Percentiles rank a stretch among this genome's conserved stretches.
Evolutionary conservation across 1,139 yeast genomes (phyloP).

Genomic region (Yamadazyma friedrichii): DNA sequence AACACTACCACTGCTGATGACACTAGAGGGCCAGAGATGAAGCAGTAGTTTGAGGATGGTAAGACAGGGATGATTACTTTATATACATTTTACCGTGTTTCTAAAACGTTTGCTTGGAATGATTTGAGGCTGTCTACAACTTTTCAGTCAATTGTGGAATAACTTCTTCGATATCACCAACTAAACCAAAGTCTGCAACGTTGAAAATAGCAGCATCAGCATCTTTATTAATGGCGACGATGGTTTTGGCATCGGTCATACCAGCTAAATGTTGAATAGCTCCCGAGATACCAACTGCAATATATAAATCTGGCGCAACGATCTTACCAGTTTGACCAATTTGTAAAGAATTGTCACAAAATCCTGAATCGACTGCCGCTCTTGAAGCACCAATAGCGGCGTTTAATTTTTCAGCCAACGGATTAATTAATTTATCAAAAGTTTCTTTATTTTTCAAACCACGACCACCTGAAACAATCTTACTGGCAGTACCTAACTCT

Average conservation of each 20-base stretch:
- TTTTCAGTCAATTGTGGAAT: constrained; percentile 86
- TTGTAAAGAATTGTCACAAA: constrained; percentile 95
- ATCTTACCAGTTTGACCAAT: constrained; percentile 98
- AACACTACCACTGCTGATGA: too few relatives aligned
- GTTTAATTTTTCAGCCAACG: constrained; percentile 78
- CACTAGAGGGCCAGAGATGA: too few relatives aligned
- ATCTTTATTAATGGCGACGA: constrained; percentile 93
- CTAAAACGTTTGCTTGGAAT: too few relatives aligned
- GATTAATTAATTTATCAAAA: constrained; percentile 73
- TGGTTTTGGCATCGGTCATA: constrained; percentile 92
- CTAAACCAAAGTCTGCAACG: constrained; percentile 86
- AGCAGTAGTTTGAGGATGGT: too few relatives aligned
- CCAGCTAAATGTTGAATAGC: constrained; percentile 99
- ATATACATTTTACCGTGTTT: too few relatives aligned
- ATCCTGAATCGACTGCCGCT: constrained; percentile 96
- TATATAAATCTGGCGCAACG: constrained; percentile 91
- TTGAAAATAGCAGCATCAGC: constrained; percentile 93
- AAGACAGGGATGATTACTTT: too few relatives aligned
- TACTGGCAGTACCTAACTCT: constrained; percentile 78
- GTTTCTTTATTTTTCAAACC: constrained; percentile 89
- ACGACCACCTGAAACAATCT: constrained; percentile 90
- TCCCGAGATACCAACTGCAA: constrained; percentile 94
- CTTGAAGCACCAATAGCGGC: constrained; percentile 98
- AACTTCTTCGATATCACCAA: constrained; percentile 81
- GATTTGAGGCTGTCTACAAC: constrained; percentile 29